Evolutionary conservation across 148 eudicot genomes (phyloP), one percentile per base, ranked within the genome.

Genomic region (Rhododendron mucronatum): DNA sequence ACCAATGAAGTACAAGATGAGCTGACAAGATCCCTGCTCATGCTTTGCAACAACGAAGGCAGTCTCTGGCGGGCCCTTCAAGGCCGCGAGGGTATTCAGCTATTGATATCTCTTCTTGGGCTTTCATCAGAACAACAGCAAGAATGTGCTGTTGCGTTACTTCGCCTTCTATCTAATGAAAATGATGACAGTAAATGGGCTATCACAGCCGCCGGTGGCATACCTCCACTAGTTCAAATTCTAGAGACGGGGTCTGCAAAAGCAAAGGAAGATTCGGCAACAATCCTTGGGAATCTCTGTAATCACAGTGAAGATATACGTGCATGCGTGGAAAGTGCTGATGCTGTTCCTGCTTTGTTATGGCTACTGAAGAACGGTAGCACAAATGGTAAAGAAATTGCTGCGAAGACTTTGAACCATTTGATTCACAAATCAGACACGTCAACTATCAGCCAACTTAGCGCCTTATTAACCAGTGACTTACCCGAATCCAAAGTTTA

Each of bases 161-260:
- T 97, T 86, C 93, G 96, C 83, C 96, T 95, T 88, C 86, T 97
- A 75, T 95, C 98, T 76, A 91, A 92, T 85, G 99, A 97, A 85
- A 97, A 95, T 86, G 98, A 97, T 90, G 99, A 97, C 86, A 94
- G 98, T 85, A 97, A 97, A 90, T 97, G 99, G 99, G 98, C 99
- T 73, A 94, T 97, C 82, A 97, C 99, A 20, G 99, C 98, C n/a
- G 99, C 99, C 77, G 99, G 99, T 85, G 99, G 99, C 74, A 97
- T 97, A 85, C 99, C 99, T 82, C 99, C 99, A 71, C 95, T 97
- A 86, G 99, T 97, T 81, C 99, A 97, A 87, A 97, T 97, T 86
- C 92, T 97, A n/a, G 99, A 97, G 90, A 97, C 98, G 8, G 99
- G 98, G 55, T 95, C 99, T 61, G 93, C 92, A 47, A 97, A 94